A percentile compares a stretch with the other conserved stretches of the same genome.
These are phyloP conservation scores for Oenanthe sinensis DNA, from an alignment of 129 eudicot genomes.

Conservation along the genomic window DNA sequence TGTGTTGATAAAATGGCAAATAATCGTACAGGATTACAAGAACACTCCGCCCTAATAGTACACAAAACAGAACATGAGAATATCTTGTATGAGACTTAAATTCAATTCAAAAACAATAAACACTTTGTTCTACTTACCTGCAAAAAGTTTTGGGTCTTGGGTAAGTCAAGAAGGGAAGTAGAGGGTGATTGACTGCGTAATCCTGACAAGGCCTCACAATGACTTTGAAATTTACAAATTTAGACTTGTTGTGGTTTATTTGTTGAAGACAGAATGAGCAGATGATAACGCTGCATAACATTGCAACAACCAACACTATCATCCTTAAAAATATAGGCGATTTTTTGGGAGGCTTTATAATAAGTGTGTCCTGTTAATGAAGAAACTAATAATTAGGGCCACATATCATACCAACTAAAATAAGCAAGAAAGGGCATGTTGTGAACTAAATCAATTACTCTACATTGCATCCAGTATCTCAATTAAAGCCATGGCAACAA, in stretches of 20 bases:
- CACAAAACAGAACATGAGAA: not conserved
- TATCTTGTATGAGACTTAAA: not conserved
- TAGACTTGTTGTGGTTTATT: constrained; percentile 18
- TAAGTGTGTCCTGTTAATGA: constrained; percentile 27
- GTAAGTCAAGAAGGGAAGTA: constrained; percentile 57
- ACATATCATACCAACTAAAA: not conserved
- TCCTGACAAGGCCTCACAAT: constrained; percentile 24
- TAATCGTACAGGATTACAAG: constrained; percentile 52
- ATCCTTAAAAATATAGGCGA: constrained; percentile 36
- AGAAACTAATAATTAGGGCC: not conserved
- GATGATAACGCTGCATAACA: constrained; percentile 38
- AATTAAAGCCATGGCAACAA: constrained; percentile 1
- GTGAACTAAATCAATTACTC: not conserved
- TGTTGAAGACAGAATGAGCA: constrained; percentile 48
- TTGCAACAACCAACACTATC: constrained; percentile 28
- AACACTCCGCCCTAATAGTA: constrained; percentile 53
- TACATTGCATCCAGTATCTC: not conserved
- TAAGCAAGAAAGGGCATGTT: not conserved
- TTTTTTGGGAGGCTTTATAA: constrained; percentile 39
- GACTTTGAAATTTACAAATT: constrained; percentile 21
- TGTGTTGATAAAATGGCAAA: constrained; percentile 83
- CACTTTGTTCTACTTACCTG: constrained; percentile 29
- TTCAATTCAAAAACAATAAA: not conserved
- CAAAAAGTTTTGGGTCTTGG: constrained; percentile 73
- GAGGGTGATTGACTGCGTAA: constrained; percentile 14